Percentiles rank a stretch among this genome's conserved stretches.
phyloP scores from a whole-genome alignment of 2,329 filamentous ascomycete genomes.

The Cercospora brassicicola region DNA sequence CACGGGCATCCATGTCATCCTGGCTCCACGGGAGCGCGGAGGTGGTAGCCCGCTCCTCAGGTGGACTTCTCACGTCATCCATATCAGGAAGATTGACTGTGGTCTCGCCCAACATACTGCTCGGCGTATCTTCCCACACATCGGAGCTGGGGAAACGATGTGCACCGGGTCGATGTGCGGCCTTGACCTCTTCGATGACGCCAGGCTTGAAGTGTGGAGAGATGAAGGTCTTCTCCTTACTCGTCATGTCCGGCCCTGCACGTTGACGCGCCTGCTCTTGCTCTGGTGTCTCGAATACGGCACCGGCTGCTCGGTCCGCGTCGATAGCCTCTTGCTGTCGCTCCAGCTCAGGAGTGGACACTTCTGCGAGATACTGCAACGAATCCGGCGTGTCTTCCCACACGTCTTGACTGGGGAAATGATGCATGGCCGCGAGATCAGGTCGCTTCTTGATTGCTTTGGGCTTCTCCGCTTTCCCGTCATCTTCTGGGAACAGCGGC shows the following conservation, averaged over 20 bases:
- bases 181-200: slow-evolving; percentile 53
- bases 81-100: slow-evolving; percentile 56
- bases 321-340: slow-evolving; percentile 39
- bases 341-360: slow-evolving; percentile 68
- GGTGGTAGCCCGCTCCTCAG: slow-evolving; percentile 30
- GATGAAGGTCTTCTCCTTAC: slow-evolving; percentile 53
- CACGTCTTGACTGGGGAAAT: slow-evolving; percentile 91
- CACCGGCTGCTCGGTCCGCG: slow-evolving; percentile 34
- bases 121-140: slow-evolving; percentile 91
- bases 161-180: slow-evolving; percentile 55
- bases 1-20: slow-evolving; percentile 20
- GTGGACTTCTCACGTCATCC: slow-evolving; percentile 35
- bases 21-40: slow-evolving; percentile 21
- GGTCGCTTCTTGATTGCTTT: slow-evolving; percentile 57
- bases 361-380: slow-evolving; percentile 72
- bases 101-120: slow-evolving; percentile 76
- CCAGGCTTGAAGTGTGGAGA: slow-evolving; percentile 59
- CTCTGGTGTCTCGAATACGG: slow-evolving; percentile 48
- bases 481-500: slow-evolving; percentile 78
- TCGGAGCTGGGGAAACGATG: slow-evolving; percentile 85
- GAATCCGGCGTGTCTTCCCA: slow-evolving; percentile 96
- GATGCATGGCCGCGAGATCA: slow-evolving; percentile 50
- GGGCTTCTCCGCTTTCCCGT: slow-evolving; percentile 57
- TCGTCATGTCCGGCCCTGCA: slow-evolving; percentile 38
- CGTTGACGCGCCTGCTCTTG: slow-evolving; percentile 54